phyloP scores from a whole-genome alignment of 1,139 yeast genomes.

The Lipomyces yarrowii region DNA sequence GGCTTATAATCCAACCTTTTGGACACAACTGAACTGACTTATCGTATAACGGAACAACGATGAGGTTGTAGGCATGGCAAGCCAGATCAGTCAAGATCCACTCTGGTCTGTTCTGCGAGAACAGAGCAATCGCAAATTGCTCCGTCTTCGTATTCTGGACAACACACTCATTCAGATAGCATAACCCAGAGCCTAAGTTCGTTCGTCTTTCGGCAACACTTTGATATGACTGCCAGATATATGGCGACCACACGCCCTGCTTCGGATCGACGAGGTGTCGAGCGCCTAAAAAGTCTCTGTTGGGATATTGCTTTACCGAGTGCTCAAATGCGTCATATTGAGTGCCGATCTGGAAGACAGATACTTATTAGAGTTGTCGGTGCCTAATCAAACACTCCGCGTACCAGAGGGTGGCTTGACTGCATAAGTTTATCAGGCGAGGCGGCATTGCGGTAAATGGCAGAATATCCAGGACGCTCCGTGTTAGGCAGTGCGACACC shows the following conservation, averaged over 20 bases:
- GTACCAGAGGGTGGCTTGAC: constrained; percentile 26
- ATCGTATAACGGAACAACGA: constrained; percentile 64
- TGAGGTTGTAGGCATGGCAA: constrained; percentile 54
- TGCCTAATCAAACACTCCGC: background rate
- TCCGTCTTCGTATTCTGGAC: constrained; percentile 42
- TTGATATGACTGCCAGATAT: constrained; percentile 53
- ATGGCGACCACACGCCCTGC: constrained; percentile 50
- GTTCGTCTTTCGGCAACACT: constrained; percentile 50
- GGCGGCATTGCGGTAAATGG: constrained; percentile 53
- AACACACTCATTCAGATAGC: constrained; percentile 43
- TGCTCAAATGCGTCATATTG: constrained; percentile 30
- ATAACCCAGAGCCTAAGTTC: constrained; percentile 66
- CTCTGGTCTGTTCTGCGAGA: constrained; percentile 59
- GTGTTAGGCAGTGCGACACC: constrained; percentile 53
- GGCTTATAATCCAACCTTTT: background rate
- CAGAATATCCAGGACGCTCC: constrained; percentile 53
- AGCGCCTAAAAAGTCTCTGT: constrained; percentile 22
- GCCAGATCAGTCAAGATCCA: constrained; percentile 68
- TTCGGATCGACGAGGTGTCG: constrained; percentile 43
- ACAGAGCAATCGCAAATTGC: constrained; percentile 51
- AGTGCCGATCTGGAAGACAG: constrained; percentile 19
- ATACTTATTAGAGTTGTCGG: background rate
- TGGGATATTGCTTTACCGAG: constrained; percentile 13
- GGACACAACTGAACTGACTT: constrained; percentile 34
- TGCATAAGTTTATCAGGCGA: constrained; percentile 19